Evolutionary conservation across 768 basidiomycete genomes (phyloP).

Genomic region (Leucosporidium scottii): DNA sequence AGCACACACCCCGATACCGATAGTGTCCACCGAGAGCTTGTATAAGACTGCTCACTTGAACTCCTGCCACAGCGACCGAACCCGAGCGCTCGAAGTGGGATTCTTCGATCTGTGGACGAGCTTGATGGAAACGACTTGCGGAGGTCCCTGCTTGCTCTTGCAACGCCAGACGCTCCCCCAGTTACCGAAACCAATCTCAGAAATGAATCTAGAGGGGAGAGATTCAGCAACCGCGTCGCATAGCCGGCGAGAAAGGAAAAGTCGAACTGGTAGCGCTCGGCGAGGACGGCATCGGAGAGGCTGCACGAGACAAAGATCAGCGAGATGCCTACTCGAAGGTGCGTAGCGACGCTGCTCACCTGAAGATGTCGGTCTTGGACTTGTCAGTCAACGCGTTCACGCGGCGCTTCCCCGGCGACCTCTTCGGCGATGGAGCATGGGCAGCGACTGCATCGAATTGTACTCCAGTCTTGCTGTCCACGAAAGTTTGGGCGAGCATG

Average conservation of each 20-base stretch:
- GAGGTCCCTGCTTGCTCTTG: constrained; percentile 26
- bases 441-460: neutral
- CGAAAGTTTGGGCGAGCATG: constrained; percentile 17
- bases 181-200: constrained; percentile 71
- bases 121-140: constrained; percentile 68
- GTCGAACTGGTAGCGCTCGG: constrained; percentile 58
- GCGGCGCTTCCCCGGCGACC: neutral
- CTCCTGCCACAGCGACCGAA: constrained; percentile 64
- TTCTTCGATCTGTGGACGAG: constrained; percentile 78
- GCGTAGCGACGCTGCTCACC: neutral
- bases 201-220: constrained; percentile 12
- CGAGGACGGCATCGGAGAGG: constrained; percentile 57
- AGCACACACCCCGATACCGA: no score
- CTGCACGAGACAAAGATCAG: neutral
- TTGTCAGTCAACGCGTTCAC: neutral
- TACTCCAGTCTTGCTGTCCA: constrained; percentile 3
- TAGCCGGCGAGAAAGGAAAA: neutral
- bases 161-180: constrained; percentile 44
- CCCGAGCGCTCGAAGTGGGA: constrained; percentile 77
- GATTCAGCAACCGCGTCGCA: constrained; percentile 4
- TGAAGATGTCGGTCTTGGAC: constrained; percentile 5
- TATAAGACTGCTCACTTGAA: no score
- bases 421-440: neutral
- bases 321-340: neutral
- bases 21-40: no score